Base-by-base conservation (phyloP, 2,329 filamentous ascomycete genomes). In the Neonectria sp. region DNA sequence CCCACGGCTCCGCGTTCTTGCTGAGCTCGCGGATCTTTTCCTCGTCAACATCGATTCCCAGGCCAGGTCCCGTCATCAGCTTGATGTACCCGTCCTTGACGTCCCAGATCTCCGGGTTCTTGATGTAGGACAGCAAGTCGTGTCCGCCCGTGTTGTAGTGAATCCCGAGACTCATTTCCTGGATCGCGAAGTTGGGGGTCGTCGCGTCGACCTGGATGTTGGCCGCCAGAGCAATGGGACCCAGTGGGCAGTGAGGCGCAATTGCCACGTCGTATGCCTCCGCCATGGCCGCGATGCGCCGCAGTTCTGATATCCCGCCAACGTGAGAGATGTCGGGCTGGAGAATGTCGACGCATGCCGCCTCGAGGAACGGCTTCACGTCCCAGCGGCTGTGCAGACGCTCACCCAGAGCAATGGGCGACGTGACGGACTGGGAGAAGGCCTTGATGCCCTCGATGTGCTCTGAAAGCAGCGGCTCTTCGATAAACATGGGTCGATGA, bases 141-240 rank as follows among this genome's bases (percentile, higher is more conserved):
- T 90, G 84, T 2, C 88, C 85, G 2, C 88, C 90, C 0, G 85
- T 87, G 72, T 95, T 95, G 76, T 95, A 95, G 77, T 95, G 93
- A 72, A 95, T 95, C 0, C 92, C 93, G 33, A 94, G 75, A 60
- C 90, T 91, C 93, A 94, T 94, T 79, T 95, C 92, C 75, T 93
- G 90, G 35, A 95, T 94, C 0, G 86, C 88, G 76, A 92, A 94
- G 78, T 92, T 94, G 24, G 85, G 86, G 24, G 82, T 88, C 11
- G 80, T 82, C 24, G 87, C 83, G 27, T 89, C 90, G 1, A 94
- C 87, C 69, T 94, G 92, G 46, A 94, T 84, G 62, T 86, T 90
- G 0, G 92, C 92, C 0, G 92, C 92, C 17, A 94, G 82, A 0
- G 92, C 91, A 56, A 95, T 91, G 0, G 92, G 92, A 0, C 92